Conservation (phyloP, 179 eudicot species). For the Gypsophila paniculata region DNA sequence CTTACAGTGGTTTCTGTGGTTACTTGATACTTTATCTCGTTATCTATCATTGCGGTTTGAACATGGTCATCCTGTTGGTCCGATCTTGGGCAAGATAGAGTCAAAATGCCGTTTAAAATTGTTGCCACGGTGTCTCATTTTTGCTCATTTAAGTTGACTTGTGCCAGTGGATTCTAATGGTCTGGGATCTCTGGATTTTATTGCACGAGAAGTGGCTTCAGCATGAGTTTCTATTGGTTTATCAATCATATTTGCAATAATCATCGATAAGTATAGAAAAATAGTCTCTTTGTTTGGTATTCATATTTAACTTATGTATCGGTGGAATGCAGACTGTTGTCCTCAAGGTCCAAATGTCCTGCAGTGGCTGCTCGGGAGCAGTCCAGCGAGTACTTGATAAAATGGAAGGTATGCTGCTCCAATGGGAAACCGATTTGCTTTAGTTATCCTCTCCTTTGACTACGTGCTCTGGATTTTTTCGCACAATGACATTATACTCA, state of each 20-base stretch:
- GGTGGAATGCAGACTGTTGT: slow-evolving; percentile 57
- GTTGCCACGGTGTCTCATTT: neutral
- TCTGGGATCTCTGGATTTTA: neutral
- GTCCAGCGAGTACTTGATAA: slow-evolving; percentile 79
- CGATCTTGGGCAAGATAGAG: too few relatives aligned
- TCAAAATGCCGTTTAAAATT: neutral
- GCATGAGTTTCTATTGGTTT: neutral
- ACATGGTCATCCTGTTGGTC: too few relatives aligned
- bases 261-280: too few relatives aligned
- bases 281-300: neutral
- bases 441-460: neutral
- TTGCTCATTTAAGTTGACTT: neutral
- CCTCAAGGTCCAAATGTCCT: slow-evolving; percentile 84
- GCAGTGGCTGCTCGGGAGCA: slow-evolving; percentile 81
- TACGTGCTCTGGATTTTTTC: neutral
- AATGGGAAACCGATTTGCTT: slow-evolving; percentile 2
- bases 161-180: neutral
- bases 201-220: neutral
- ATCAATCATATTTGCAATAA: neutral
- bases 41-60: too few relatives aligned
- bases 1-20: neutral
- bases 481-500: neutral
- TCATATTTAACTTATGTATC: slow-evolving; percentile 8
- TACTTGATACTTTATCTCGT: too few relatives aligned
- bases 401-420: slow-evolving; percentile 62